Evolutionary conservation across 257 asterid genomes (phyloP), one percentile per base, ranked within the genome.

Genomic region (Solanum tacnaense): DNA sequence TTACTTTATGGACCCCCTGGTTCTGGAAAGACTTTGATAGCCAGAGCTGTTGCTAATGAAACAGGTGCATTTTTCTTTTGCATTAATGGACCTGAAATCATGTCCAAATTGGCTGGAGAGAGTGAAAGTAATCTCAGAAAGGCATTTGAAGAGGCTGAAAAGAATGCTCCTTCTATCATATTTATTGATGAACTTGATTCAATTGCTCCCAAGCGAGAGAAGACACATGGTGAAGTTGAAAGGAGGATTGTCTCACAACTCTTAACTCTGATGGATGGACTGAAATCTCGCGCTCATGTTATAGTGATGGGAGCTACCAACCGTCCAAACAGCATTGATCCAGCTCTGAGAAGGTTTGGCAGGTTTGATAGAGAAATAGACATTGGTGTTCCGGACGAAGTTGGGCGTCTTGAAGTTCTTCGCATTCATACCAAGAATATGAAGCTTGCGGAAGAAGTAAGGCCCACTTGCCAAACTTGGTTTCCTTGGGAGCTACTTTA

Each of bases 141-240:
- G 93, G 95, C 95, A 72, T 93, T 93, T 84, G 95, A 93, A 92
- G 95, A 93, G 92, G 95, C 95, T 49, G 95, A 93, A 90, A 93
- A 93, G 91, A 93, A 93, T 89, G 95, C 95, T 12, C 95, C 95
- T 15, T 89, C 95, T 20, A 93, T 93, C 38, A 93, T 93, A 70
- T 93, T 92, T 84, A 93, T 93, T 34, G 95, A 93, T 86, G 94
- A 93, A 72, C 38, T 93, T 84, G 95, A 93, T 91, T 93, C 95
- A 27, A 93, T 93, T 75, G 95, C 95, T 32, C 95, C 95, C 12
- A 93, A 93, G 92, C 62, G 95, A 84, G 95, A 93, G 89, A 93
- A 93, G 89, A 93, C 95, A 68, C 88, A 93, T 13, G 95, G 95
- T 81, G 95, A 93, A 87, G 95, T 93, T 87, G 95, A 93, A 84